Percentiles rank a stretch among this genome's conserved stretches.
Evolutionary conservation across 371 early-diverging fungal species (phyloP).

Genomic region (Mucor indicus): DNA sequence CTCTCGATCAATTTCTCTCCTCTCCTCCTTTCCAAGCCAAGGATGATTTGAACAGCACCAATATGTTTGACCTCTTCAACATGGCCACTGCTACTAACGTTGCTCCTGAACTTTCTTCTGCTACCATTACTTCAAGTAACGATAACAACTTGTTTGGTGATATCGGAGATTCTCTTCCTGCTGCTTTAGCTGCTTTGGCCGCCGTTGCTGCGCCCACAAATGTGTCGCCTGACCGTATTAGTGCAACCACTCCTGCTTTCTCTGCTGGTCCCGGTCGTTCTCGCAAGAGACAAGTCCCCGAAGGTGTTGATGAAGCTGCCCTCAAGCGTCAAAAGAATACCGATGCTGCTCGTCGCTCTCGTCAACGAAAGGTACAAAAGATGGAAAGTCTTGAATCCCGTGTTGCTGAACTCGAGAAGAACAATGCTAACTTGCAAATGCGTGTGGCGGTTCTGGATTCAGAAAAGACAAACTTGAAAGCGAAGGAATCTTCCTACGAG

Average conservation of each 20-base stretch:
- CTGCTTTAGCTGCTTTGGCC: constrained; percentile 26
- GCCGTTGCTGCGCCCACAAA: constrained; percentile 19
- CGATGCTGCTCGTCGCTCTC: constrained; percentile 90
- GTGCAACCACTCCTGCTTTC: constrained; percentile 23
- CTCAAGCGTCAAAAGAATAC: constrained; percentile 76
- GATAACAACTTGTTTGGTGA: constrained; percentile 11
- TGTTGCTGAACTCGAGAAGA: constrained; percentile 70
- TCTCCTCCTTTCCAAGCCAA: constrained; percentile 24
- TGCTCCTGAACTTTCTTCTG: background rate
- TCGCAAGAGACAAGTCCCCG: constrained; percentile 14
- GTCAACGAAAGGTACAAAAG: constrained; percentile 78
- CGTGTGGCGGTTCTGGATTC: constrained; percentile 69
- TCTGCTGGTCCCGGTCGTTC: constrained; percentile 17
- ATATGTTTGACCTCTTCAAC: background rate
- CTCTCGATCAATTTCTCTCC: constrained; percentile 23
- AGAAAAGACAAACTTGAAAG: constrained; percentile 56
- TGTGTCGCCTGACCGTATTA: constrained; percentile 18
- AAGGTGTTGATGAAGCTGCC: constrained; percentile 40
- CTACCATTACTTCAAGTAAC: background rate
- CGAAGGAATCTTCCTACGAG: constrained; percentile 61
- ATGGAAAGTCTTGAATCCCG: constrained; percentile 76
- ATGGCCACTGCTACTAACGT: background rate
- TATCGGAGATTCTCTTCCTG: constrained; percentile 24
- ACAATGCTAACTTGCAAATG: constrained; percentile 62
- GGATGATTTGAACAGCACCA: constrained; percentile 22